These are phyloP conservation scores for Hanseniaspora singularis DNA, from an alignment of 805 yeast species.

Conservation along the genomic window DNA sequence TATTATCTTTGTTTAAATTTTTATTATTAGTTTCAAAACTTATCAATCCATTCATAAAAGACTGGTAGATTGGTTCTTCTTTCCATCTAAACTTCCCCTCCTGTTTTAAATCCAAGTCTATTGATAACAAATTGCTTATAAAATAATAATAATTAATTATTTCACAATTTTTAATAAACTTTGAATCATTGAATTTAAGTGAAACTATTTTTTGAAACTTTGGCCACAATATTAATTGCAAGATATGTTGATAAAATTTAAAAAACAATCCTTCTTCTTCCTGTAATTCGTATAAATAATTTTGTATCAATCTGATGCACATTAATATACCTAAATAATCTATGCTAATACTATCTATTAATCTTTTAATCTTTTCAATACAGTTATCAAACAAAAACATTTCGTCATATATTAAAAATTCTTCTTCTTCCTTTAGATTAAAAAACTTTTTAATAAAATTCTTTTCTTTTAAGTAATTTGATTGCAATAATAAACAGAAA, in stretches of 20 bases:
- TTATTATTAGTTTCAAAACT: slow-evolving; percentile 50
- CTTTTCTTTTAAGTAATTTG: slow-evolving; percentile 1
- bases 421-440: slow-evolving; percentile 17
- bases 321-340: slow-evolving; percentile 74
- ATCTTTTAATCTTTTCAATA: slow-evolving; percentile 36
- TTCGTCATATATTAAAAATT: slow-evolving; percentile 30
- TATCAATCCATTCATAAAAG: slow-evolving; percentile 55
- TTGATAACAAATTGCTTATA: slow-evolving; percentile 54
- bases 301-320: slow-evolving; percentile 59
- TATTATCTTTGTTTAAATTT: neutral
- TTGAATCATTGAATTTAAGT: neutral
- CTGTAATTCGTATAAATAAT: slow-evolving; percentile 34
- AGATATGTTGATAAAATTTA: slow-evolving; percentile 53
- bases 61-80: slow-evolving; percentile 61
- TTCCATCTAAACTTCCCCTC: slow-evolving; percentile 24
- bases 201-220: slow-evolving; percentile 43
- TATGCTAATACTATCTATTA: slow-evolving; percentile 30
- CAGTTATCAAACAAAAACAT: slow-evolving; percentile 43
- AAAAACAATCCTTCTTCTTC: slow-evolving; percentile 27
- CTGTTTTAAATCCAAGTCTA: slow-evolving; percentile 31
- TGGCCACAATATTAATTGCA: slow-evolving; percentile 70
- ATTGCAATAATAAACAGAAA: neutral
- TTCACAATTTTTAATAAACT: neutral
- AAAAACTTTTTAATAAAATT: slow-evolving; percentile 2
- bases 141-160: slow-evolving; percentile 44